Percentiles rank a stretch among this genome's conserved stretches.
Evolutionary conservation across 306 rosid species (phyloP).

Genomic region (Herpetospermum pedunculosum): DNA sequence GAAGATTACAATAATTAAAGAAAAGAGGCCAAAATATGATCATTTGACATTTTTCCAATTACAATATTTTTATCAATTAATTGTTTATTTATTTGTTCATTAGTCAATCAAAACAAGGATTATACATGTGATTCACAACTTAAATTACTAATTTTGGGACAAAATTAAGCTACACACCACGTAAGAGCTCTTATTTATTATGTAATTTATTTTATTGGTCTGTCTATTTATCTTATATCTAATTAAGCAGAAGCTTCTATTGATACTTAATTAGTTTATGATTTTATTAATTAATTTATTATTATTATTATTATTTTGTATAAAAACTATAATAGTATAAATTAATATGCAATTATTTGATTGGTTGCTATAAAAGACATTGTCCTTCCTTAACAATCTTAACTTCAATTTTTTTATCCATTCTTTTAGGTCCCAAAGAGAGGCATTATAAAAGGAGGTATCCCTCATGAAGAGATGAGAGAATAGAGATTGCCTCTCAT

Average conservation of each 20-base stretch:
- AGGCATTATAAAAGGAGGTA: slow-evolving; percentile 5
- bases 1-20: neutral
- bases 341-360: neutral
- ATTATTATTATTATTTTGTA: too few species aligned
- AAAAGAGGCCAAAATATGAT: neutral
- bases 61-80: neutral
- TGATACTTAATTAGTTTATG: too few species aligned
- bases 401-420: neutral
- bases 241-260: neutral
- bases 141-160: neutral
- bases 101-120: neutral
- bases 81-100: neutral
- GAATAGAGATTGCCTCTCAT: neutral
- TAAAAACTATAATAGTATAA: neutral
- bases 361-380: neutral
- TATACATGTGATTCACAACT: neutral
- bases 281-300: too few species aligned
- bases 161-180: neutral
- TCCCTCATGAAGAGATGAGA: neutral
- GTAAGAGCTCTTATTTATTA: neutral
- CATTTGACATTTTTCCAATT: neutral
- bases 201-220: neutral
- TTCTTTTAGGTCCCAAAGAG: neutral
- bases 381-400: neutral
- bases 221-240: neutral